A percentile compares a stretch with the other conserved stretches of the same genome.
These are phyloP conservation scores for Aspergillus haitiensis DNA, from an alignment of 495 filamentous ascomycete genomes.

Conservation along the genomic window DNA sequence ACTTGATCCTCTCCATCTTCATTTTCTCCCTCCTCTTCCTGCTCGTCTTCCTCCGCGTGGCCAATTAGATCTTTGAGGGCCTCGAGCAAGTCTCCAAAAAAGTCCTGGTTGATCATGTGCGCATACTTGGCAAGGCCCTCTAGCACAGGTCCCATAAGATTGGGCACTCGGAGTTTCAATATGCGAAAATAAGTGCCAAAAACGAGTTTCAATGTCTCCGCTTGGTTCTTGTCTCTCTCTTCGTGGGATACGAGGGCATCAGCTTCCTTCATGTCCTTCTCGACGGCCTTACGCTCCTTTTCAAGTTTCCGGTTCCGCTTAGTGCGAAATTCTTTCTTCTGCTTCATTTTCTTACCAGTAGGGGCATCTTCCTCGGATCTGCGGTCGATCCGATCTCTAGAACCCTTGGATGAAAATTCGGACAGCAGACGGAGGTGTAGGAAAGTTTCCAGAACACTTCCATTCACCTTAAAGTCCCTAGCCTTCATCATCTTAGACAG, in stretches of 20 bases:
- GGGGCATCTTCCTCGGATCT: slow-evolving; percentile 41
- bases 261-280: slow-evolving; percentile 91
- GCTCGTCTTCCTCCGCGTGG: slow-evolving; percentile 57
- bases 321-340: slow-evolving; percentile 72
- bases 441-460: slow-evolving; percentile 86
- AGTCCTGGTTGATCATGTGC: slow-evolving; percentile 95
- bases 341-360: slow-evolving; percentile 64
- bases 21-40: slow-evolving; percentile 43
- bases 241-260: slow-evolving; percentile 89
- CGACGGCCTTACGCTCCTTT: slow-evolving; percentile 79
- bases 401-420: slow-evolving; percentile 82
- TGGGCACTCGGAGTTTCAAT: slow-evolving; percentile 70
- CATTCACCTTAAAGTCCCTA: slow-evolving; percentile 74
- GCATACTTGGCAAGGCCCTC: slow-evolving; percentile 91
- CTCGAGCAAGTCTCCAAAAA: slow-evolving; percentile 95
- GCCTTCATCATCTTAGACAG: slow-evolving; percentile 93
- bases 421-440: slow-evolving; percentile 83
- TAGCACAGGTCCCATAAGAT: slow-evolving; percentile 88
- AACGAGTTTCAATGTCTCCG: slow-evolving; percentile 91
- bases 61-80: slow-evolving; percentile 87
- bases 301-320: slow-evolving; percentile 72
- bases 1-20: slow-evolving; percentile 49
- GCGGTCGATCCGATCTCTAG: slow-evolving; percentile 68
- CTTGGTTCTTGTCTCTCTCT: slow-evolving; percentile 87
- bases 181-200: slow-evolving; percentile 95